Evolutionary conservation across 1,284 basidiomycete genomes (phyloP), one percentile per base, ranked within the genome.

Genomic region (Boletellus deceptivus): DNA sequence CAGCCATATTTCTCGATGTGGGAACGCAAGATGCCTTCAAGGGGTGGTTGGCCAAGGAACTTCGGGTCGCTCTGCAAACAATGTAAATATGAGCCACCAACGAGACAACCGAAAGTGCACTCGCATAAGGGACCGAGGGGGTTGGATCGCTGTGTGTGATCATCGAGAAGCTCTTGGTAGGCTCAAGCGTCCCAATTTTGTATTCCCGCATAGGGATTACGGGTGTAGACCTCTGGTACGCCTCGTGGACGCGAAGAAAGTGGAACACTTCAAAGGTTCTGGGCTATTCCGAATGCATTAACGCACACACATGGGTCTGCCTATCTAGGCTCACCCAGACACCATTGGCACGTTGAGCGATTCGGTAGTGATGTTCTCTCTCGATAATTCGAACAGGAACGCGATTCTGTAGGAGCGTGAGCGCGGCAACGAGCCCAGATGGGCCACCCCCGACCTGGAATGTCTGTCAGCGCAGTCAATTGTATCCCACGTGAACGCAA

Each of bases 351-450:
- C 71, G 66, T 22, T 67, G 62, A 3, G 61, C 59, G 18, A 56
- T 37, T 6, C 24, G 59, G 29, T 60, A 54, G 0, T 56, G 53
- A 2, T 31, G 47, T 10, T 58, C 61, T 44, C 69, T 73, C 18
- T 72, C 64, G 17, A 75, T 62, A 29, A 74, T 62, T 17, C 72
- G 71, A 8, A 74, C 65, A 3, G 68, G 62, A 46, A 78, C 57
- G 16, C 72, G 70, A 34, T 73, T 70, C 41, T 68, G 67, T 43
- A 75, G 61, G 22, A 81, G 65, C 0, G 74, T 69, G 14, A 73
- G 71, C 0, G 79, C 79, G 16, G 71, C 72, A 10, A 70, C 71
- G 37, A 81, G 69, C 25, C 79, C 80, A 0, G 76, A 61, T 29
- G 79, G 72, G 11, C 79, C 80, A 25, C 72, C 77, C 5, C 78